A percentile compares a stretch with the other conserved stretches of the same genome.
Conservation (phyloP, 129 eudicot genomes). For the Flaveria linearis region DNA sequence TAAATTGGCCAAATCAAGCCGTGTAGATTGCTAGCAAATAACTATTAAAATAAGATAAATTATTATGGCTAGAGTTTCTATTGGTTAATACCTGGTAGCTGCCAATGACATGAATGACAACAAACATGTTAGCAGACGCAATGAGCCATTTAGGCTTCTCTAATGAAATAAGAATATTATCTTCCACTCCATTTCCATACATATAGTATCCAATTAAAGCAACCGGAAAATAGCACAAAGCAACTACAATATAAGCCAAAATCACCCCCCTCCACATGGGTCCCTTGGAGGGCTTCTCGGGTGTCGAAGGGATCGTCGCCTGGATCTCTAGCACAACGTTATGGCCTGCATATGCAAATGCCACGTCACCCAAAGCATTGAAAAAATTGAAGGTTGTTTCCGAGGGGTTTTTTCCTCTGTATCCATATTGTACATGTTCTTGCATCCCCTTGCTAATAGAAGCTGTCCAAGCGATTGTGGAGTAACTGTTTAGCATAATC, state of each 20-base stretch:
- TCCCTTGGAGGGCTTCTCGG: constrained; percentile 67
- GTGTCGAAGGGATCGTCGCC: constrained; percentile 79
- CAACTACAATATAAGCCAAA: constrained; percentile 69
- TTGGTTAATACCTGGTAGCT: constrained; percentile 59
- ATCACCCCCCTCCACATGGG: constrained; percentile 80
- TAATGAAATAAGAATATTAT: constrained; percentile 58
- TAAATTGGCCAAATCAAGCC: not conserved
- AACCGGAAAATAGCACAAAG: constrained; percentile 71
- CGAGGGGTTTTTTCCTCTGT: constrained; percentile 28
- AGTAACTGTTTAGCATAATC: constrained; percentile 47
- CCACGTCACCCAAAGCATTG: constrained; percentile 64
- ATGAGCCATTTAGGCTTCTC: constrained; percentile 69
- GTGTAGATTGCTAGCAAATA: not conserved
- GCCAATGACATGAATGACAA: constrained; percentile 69
- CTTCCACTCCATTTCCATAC: constrained; percentile 62
- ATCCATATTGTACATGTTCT: constrained; percentile 51
- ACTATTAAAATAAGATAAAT: not conserved
- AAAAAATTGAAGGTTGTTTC: constrained; percentile 59
- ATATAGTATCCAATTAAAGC: constrained; percentile 58
- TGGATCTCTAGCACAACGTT: constrained; percentile 83
- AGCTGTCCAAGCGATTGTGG: constrained; percentile 81
- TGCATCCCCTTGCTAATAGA: constrained; percentile 59
- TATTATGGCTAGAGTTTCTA: not conserved
- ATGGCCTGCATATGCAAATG: constrained; percentile 85
- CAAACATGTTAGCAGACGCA: constrained; percentile 72